Evolutionary conservation across 2,329 filamentous ascomycete genomes (phyloP), one percentile per base, ranked within the genome.

Genomic region (Fusarium austroafricanum): DNA sequence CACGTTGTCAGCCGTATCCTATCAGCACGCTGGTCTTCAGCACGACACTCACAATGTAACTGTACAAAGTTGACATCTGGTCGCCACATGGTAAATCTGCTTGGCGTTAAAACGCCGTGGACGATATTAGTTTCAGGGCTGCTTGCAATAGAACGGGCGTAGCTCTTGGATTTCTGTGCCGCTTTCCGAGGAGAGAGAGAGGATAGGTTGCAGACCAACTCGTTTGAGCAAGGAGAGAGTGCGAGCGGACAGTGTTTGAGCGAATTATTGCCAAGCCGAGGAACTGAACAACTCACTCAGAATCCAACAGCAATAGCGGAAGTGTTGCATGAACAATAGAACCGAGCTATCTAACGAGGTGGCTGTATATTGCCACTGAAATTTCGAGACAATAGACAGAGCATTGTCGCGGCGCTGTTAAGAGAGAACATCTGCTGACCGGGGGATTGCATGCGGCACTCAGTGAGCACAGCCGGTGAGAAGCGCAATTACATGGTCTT

Each of bases 11-110:
- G 61, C 42, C 52, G 33, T 51, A 56, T 49, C 28, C 40, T 49
- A 26, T 39, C 43, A 42, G 47, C 14, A 38, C 46, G 44, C 39
- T 21, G n/a, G 17, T 15, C 26, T 17, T 52, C 33, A 40, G 35
- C 18, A 70, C 61, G 43, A 35, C 18, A 71, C 70, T 65, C 59
- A 75, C 73, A 75, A 67, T 75, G 73, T 29, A 75, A 40, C 26
- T 71, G 66, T 21, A 75, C 72, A 42, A 75, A 75, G 55, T 75
- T 75, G 42, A 73, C 38, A 17, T 64, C 61, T 11, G 70, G 70
- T 15, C 59, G 71, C 72, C 72, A 71, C 66, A 69, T 71, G 59
- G 31, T 62, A 61, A n/a, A 52, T 50, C 44, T 26, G 18, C 47
- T 29, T 58, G 38, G 53, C 45, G 59, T 49, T 49, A 18, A 60